Conservation (phyloP, 495 filamentous ascomycete genomes). For the Trichoderma virens region DNA sequence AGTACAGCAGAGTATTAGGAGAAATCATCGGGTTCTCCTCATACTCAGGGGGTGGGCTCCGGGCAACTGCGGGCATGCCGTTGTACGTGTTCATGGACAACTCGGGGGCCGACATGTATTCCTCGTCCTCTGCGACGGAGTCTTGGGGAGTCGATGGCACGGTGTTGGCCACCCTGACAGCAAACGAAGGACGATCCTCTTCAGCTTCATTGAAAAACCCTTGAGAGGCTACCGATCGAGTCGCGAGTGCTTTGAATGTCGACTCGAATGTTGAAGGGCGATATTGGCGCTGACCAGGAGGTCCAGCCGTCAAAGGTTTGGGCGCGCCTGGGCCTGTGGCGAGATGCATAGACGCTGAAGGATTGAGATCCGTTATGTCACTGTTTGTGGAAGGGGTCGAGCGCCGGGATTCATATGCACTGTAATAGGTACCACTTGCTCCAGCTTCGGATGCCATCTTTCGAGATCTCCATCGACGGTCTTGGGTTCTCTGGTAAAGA, state of each 20-base stretch:
- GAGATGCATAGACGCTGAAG: background rate
- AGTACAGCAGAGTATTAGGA: background rate
- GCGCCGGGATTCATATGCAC: slow-evolving; percentile 10
- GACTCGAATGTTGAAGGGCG: slow-evolving; percentile 24
- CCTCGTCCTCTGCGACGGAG: background rate
- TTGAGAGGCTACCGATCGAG: background rate
- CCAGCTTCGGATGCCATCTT: background rate
- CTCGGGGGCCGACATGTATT: too few species aligned
- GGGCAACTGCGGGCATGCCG: too few species aligned
- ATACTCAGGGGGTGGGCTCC: too few species aligned
- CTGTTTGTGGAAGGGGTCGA: slow-evolving; percentile 11
- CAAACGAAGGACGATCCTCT: background rate
- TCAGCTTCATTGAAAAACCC: background rate
- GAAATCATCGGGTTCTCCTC: background rate
- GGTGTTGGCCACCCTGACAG: background rate
- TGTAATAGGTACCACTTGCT: background rate
- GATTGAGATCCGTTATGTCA: background rate
- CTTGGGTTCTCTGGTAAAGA: background rate
- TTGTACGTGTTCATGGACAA: too few species aligned
- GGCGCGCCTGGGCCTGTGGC: slow-evolving; percentile 26
- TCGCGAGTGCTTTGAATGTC: background rate
- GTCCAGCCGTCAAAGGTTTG: slow-evolving; percentile 38
- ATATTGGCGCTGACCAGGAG: slow-evolving; percentile 37
- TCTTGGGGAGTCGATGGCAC: background rate
- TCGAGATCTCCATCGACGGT: background rate